These are phyloP conservation scores for Colletotrichum costaricense DNA, from an alignment of 2,329 filamentous ascomycete species.

Conservation along the genomic window DNA sequence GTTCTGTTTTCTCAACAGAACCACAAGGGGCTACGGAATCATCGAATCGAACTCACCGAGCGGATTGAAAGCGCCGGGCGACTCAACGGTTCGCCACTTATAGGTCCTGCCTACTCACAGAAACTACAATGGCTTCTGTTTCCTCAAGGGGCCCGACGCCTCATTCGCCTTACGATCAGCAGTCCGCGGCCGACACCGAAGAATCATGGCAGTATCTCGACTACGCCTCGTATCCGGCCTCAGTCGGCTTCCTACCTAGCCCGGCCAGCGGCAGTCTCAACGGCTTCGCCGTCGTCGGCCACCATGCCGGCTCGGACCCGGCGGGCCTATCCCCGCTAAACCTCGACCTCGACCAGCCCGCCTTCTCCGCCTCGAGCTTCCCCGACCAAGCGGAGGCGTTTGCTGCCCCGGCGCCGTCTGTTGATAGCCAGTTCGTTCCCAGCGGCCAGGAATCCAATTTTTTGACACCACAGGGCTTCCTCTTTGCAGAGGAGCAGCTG, in stretches of 20 bases:
- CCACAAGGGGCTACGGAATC: not conserved
- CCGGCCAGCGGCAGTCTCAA: conserved; percentile 63
- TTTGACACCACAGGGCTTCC: conserved; percentile 51
- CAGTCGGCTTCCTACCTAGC: conserved; percentile 59
- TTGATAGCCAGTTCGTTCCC: conserved; percentile 45
- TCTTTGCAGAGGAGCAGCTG: conserved; percentile 51
- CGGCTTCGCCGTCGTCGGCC: conserved; percentile 60
- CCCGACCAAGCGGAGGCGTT: conserved; percentile 47
- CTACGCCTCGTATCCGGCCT: conserved; percentile 48
- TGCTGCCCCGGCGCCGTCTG: conserved; percentile 41
- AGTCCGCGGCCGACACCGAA: conserved; percentile 52
- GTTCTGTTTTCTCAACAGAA: not conserved
- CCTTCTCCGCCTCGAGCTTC: conserved; percentile 48
- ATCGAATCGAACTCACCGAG: not conserved
- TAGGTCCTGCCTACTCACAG: not conserved
- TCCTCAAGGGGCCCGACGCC: conserved; percentile 52
- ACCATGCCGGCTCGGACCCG: conserved; percentile 45
- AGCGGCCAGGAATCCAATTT: conserved; percentile 45
- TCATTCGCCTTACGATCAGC: conserved; percentile 53
- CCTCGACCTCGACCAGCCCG: conserved; percentile 51
- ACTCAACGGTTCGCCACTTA: not conserved
- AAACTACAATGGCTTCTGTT: conserved; percentile 50
- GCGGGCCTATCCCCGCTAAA: conserved; percentile 55
- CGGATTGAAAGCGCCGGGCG: not conserved
- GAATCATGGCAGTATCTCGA: conserved; percentile 59